Conservation (phyloP, 768 basidiomycete species). For the Macrolepiota fuliginosa region DNA sequence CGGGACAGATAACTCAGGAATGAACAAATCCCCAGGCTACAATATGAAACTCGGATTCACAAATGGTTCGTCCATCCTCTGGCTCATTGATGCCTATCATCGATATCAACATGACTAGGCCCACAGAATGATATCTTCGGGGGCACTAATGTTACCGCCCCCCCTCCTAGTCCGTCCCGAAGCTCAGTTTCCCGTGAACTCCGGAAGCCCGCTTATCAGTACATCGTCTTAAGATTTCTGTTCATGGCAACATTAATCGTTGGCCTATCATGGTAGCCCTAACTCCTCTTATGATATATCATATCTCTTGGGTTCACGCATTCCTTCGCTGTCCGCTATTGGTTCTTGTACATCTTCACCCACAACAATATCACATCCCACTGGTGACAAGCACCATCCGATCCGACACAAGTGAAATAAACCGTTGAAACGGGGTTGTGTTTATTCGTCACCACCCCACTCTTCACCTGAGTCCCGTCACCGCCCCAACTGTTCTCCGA, state of each 20-base stretch:
- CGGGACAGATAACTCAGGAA: conserved; percentile 41
- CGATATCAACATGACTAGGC: neutral
- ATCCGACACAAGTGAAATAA: too few relatives aligned
- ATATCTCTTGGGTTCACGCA: too few relatives aligned
- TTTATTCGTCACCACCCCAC: too few relatives aligned
- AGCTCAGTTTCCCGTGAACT: neutral
- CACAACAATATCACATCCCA: too few relatives aligned
- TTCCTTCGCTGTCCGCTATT: too few relatives aligned
- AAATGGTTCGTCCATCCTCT: conserved; percentile 20
- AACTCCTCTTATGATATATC: too few relatives aligned
- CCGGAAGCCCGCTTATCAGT: neutral
- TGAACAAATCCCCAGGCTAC: conserved; percentile 34
- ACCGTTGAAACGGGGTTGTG: too few relatives aligned
- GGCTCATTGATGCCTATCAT: too few relatives aligned
- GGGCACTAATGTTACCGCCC: neutral
- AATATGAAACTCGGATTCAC: conserved; percentile 33
- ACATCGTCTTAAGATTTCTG: neutral
- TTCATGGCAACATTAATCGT: neutral
- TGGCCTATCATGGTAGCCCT: neutral
- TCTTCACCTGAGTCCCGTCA: too few relatives aligned
- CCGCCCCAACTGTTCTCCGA: too few relatives aligned
- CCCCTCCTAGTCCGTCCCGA: neutral
- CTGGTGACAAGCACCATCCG: too few relatives aligned
- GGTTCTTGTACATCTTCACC: too few relatives aligned
- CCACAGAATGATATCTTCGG: neutral